phyloP scores from a whole-genome alignment of 495 filamentous ascomycete species.

The Aspergillus sclerotiicarbonarius region DNA sequence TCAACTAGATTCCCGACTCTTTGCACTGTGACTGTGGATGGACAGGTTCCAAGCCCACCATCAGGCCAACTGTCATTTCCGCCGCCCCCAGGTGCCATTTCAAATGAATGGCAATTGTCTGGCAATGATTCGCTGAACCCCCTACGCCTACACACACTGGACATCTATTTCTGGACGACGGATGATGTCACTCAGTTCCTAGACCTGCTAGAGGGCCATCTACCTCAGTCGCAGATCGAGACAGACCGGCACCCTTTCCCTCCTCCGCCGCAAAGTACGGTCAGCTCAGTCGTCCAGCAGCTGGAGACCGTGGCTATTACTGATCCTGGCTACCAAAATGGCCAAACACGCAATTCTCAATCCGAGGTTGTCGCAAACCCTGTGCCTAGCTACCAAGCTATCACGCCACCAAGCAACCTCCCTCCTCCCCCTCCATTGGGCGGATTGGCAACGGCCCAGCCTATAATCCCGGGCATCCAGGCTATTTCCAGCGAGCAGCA shows the following conservation, averaged over 20 bases:
- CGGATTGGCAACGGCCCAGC: constrained; percentile 30
- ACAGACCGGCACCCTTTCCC: constrained; percentile 46
- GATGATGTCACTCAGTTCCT: constrained; percentile 74
- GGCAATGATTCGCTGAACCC: constrained; percentile 66
- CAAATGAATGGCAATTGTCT: constrained; percentile 75
- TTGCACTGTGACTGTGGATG: constrained; percentile 72
- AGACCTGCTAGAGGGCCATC: constrained; percentile 57
- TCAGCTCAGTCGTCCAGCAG: constrained; percentile 80
- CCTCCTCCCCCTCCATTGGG: constrained; percentile 45
- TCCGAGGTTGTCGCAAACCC: constrained; percentile 30
- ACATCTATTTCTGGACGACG: constrained; percentile 86
- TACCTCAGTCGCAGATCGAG: constrained; percentile 58
- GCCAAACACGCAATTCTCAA: constrained; percentile 49
- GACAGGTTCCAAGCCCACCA: constrained; percentile 31
- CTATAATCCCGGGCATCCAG: constrained; percentile 26
- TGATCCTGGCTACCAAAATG: constrained; percentile 57
- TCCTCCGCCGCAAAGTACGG: constrained; percentile 56
- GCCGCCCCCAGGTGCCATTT: constrained; percentile 38
- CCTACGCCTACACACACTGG: constrained; percentile 76
- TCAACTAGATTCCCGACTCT: constrained; percentile 76
- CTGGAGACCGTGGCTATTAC: constrained; percentile 78
- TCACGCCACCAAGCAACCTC: constrained; percentile 20
- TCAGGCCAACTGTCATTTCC: constrained; percentile 16
- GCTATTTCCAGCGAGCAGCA: constrained; percentile 27
- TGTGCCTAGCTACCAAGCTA: constrained; percentile 26